Base-by-base conservation (phyloP, 805 yeast genomes). In the Torulaspora microellipsoides region DNA sequence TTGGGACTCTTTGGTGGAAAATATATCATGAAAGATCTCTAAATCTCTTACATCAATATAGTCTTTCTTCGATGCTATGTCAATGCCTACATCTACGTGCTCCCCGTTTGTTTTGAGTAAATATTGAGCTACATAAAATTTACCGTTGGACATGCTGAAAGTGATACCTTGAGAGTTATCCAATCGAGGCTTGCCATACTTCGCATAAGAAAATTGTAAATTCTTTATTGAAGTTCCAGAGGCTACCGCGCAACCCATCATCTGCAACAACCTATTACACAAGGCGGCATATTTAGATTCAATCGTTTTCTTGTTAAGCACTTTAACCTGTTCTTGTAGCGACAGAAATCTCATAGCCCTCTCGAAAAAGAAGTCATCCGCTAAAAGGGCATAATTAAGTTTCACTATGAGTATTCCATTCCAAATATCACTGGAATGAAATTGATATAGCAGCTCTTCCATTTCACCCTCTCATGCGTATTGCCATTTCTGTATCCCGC, bases 121-220 rank as follows among this genome's bases (percentile, higher is more conserved):
- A 76, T 48, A 83, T 59, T 14, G 77, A 9, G 34, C 64, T 2
- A 80, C 68, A 6, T 72, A 48, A 6, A 71, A 71, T 29, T 73
- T 70, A 29, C 86, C 84, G 51, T 80, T 79, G 5, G 85, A 75
- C 54, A 80, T 64, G 56, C 80, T 84, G 65, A 78, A 85, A 27
- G 69, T 60, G 29, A 73, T 49, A 3, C 45, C 36, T 1, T 43
- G 41, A 10, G 31, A 10, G 17, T 54, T 59, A 1, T 43, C 40
- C 12, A 78, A 36, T 3, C 28, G 47, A 0, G 93, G 90, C 52
- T 84, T 85, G 1, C 93, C 91, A 52, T 54, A 72, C 28, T 58
- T 44, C 30, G 70, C 72, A 28, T 52, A 56, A 0, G 46, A 44
- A 35, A 75, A 64, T 28, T 49, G 40, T 3, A 71, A 31, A 6